Conservation (phyloP, 768 basidiomycete species). For the Mycena floridula region DNA sequence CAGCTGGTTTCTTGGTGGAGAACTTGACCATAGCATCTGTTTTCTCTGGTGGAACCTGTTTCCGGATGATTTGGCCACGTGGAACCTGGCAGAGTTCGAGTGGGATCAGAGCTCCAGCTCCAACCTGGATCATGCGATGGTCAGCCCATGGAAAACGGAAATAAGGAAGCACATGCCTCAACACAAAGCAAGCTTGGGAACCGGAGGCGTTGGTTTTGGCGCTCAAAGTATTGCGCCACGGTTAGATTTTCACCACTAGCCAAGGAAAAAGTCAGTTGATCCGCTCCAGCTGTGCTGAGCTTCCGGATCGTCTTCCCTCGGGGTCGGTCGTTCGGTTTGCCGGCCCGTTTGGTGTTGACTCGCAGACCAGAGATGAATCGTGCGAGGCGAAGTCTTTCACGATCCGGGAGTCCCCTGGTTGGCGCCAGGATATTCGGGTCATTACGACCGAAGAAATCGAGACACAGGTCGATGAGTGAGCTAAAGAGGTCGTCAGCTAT, state of each 20-base stretch:
- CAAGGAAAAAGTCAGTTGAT: slow-evolving; percentile 32
- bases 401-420: slow-evolving; percentile 34
- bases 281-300: slow-evolving; percentile 21
- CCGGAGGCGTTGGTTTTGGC: slow-evolving; percentile 42
- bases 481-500: no score
- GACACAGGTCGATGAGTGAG: slow-evolving; percentile 35
- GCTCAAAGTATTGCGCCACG: slow-evolving; percentile 50
- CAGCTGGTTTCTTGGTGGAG: slow-evolving; percentile 53
- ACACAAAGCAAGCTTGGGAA: slow-evolving; percentile 61
- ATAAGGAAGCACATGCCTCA: slow-evolving; percentile 39
- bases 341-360: slow-evolving; percentile 15
- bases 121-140: slow-evolving; percentile 33
- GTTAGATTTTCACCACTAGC: slow-evolving; percentile 38
- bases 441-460: slow-evolving; percentile 34
- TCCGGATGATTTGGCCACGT: slow-evolving; percentile 61
- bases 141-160: slow-evolving; percentile 1
- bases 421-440: slow-evolving; percentile 29
- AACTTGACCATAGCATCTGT: slow-evolving; percentile 58
- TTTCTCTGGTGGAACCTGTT: slow-evolving; percentile 60
- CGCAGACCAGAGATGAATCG: slow-evolving; percentile 41
- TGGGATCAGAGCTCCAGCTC: slow-evolving; percentile 53
- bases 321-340: slow-evolving; percentile 13
- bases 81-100: slow-evolving; percentile 54
- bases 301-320: slow-evolving; percentile 41
- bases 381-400: slow-evolving; percentile 42